Base-by-base conservation (phyloP, 2,329 filamentous ascomycete genomes). In the Lasiodiplodia gonubiensis region DNA sequence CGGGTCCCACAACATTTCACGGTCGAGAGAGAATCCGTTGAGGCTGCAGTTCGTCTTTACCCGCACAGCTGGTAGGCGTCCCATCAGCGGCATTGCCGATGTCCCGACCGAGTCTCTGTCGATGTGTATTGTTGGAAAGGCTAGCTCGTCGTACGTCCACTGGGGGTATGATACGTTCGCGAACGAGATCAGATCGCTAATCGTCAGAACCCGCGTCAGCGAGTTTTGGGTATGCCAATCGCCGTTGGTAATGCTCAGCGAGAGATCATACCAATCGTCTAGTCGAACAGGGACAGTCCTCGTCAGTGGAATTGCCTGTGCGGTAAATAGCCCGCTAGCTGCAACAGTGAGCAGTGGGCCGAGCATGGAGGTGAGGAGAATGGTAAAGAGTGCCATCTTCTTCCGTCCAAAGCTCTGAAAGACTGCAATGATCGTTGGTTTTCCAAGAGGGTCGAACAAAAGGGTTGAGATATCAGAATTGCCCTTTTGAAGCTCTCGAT, bases 141-240 rank as follows among this genome's bases (percentile, higher is more conserved):
- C 55, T 12, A 60, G 25, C 10, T 60, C 55, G 11, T 60, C 55
- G 55, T 60, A 30, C n/a, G 55, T 60, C 35, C 35, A 60, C n/a
- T 46, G 55, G 4, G 55, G 55, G 25, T 39, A 60, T 5, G 55
- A 60, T 8, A 60, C 23, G 55, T 60, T 60, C 12, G 42, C 55
- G 39, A 60, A 60, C 11, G 55, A 35, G 23, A 60, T 60, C 35
- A 60, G 55, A 16, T 60, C 55, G 12, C 35, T 3, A 11, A 60
- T 30, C 1, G 35, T 42, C 4, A 60, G 35, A n/a, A 12, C 8
- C 25, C 30, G 51, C 11, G 14, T 53, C 2, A 33, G n/a, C 4
- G 10, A 14, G 27, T 30, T 53, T 23, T 27, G 23, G 14, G 30
- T 8, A 6, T 57, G 30, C 33, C 18, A 5, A 2, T 25, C n/a